Evolutionary conservation across 129 eudicot genomes (phyloP).

Genomic region (Erigeron canadensis): DNA sequence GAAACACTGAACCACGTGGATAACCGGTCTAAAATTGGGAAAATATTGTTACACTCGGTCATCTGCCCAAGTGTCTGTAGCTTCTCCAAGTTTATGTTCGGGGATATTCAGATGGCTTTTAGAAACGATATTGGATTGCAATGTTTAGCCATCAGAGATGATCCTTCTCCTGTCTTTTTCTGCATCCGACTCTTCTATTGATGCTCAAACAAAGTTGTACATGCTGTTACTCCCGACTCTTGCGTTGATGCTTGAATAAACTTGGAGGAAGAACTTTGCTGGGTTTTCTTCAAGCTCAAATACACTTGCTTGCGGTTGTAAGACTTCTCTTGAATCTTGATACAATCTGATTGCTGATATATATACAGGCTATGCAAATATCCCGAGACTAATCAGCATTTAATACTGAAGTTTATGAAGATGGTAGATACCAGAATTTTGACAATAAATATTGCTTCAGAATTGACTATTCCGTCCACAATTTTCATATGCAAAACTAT

Average conservation of each 20-base stretch:
- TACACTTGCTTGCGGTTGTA: too few relatives aligned
- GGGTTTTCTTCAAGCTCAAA: too few relatives aligned
- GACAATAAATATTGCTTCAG: too few relatives aligned
- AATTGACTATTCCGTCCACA: too few relatives aligned
- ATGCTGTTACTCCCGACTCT: background rate
- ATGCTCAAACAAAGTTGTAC: background rate
- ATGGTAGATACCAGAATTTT: too few relatives aligned
- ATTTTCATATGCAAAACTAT: too few relatives aligned
- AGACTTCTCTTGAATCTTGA: too few relatives aligned
- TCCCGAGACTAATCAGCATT: too few relatives aligned
- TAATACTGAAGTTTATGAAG: too few relatives aligned
- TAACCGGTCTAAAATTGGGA: slow-evolving; percentile 46
- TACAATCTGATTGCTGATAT: too few relatives aligned
- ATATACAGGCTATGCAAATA: too few relatives aligned
- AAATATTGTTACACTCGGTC: slow-evolving; percentile 36
- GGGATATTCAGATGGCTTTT: slow-evolving; percentile 29
- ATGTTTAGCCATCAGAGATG: slow-evolving; percentile 28
- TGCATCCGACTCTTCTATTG: background rate
- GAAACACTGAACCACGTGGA: slow-evolving; percentile 31
- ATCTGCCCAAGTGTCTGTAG: slow-evolving; percentile 38
- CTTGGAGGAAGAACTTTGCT: background rate
- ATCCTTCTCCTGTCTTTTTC: slow-evolving; percentile 32
- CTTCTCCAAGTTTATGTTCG: slow-evolving; percentile 33
- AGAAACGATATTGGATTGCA: slow-evolving; percentile 8
- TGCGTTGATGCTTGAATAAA: slow-evolving; percentile 8